Base-by-base conservation (phyloP, 768 basidiomycete species). In the Amyloporia xantha region DNA sequence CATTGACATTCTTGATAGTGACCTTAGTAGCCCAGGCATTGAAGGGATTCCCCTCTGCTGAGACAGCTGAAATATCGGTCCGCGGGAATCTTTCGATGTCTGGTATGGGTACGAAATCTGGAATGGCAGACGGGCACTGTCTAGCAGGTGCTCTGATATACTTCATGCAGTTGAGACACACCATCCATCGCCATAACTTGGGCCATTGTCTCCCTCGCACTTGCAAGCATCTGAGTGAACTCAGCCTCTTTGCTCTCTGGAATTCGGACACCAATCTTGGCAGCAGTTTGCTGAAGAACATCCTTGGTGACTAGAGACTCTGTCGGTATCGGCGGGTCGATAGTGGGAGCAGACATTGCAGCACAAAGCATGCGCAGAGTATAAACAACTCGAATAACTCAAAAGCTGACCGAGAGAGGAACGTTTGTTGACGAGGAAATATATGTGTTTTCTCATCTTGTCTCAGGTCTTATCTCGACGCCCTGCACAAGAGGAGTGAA, bases 1-100 rank as follows among this genome's bases (percentile, higher is more conserved):
- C 23, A 20, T 53, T 39, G 36, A 58, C 58, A 30, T 62, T 62
- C 35, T 63, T 45, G 19, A 70, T 60, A n/a, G 60, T 63, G 1
- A 57, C 65, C 54, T 68, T 68, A 40, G 65, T 66, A 13, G 66
- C 66, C 69, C 69, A 70, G 27, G 59, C 68, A 28, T 62, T 60
- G 33, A 62, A 55, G n/a, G 51, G 50, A 37, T 70, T 67, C 13
- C 62, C 62, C 49, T 68, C 57, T 15, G 53, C 47, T 15, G 50
- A 33, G 15, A 61, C 57, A 19, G 41, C 36, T 11, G 54, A 43
- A 24, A 65, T 37, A n/a, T 59, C 47, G 24, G 25, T 60, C 0
- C 63, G 55, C 17, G 65, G 63, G 39, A 53, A 66, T 17, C 47
- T 59, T 11, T 33, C 49, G 9, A 48, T 36, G 39, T 63, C 57